phyloP scores from a whole-genome alignment of 2,329 filamentous ascomycete species.

The Grosmannia huntii region DNA sequence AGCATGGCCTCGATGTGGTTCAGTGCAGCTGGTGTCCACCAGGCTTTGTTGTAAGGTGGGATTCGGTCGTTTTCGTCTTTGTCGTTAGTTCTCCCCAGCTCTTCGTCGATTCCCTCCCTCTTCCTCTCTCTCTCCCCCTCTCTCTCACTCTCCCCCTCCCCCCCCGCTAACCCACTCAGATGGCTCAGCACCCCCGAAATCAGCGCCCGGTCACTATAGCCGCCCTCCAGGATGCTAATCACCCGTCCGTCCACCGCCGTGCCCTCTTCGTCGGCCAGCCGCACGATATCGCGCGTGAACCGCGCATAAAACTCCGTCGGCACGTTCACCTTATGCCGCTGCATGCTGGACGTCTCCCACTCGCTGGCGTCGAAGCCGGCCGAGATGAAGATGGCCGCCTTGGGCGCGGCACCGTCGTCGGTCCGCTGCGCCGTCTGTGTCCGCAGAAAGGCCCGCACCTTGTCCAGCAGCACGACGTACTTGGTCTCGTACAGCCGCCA shows the following conservation, averaged over 20 bases:
- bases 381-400: conserved; percentile 84
- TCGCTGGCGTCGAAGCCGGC: conserved; percentile 96
- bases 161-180: conserved; percentile 62
- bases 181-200: conserved; percentile 84
- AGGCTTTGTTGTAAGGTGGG: conserved; percentile 46
- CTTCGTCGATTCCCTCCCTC: not conserved
- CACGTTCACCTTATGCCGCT: conserved; percentile 89
- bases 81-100: not conserved
- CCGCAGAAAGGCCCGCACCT: conserved; percentile 65
- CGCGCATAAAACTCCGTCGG: conserved; percentile 93
- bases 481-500: conserved; percentile 76
- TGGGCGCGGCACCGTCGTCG: conserved; percentile 19
- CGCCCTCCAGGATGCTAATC: conserved; percentile 88
- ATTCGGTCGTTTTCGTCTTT: not conserved
- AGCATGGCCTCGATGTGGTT: conserved; percentile 54
- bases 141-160: conserved; percentile 46
- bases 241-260: conserved; percentile 70
- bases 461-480: conserved; percentile 66
- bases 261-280: conserved; percentile 66
- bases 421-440: conserved; percentile 48
- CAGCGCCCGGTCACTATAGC: conserved; percentile 86
- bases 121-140: conserved; percentile 23
- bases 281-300: conserved; percentile 75
- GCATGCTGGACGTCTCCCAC: conserved; percentile 86
- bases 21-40: conserved; percentile 57